Conservation (phyloP, 129 eudicot genomes). For the Artemisia annua region DNA sequence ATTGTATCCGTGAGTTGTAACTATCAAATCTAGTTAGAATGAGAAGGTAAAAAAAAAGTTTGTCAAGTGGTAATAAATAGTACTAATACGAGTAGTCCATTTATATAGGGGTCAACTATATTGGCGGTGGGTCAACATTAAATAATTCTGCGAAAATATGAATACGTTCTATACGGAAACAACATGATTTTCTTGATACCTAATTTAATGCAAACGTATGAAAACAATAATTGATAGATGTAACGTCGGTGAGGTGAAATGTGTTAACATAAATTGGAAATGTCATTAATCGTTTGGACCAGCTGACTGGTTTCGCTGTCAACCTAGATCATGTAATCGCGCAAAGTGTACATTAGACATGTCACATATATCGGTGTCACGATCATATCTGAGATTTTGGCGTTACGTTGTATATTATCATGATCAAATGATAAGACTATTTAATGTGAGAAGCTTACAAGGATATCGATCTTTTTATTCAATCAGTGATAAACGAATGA, state of each 20-base stretch:
- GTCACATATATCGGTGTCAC: too few relatives aligned
- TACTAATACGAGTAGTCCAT: neutral
- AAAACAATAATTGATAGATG: neutral
- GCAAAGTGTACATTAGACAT: too few relatives aligned
- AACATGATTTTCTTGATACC: constrained; percentile 20
- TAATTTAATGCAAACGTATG: constrained; percentile 33
- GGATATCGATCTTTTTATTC: too few relatives aligned
- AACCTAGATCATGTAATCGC: too few relatives aligned
- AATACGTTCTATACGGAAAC: constrained; percentile 46
- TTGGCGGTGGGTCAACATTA: constrained; percentile 20
- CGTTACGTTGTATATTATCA: too few relatives aligned
- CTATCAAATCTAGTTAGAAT: neutral
- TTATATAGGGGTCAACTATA: neutral
- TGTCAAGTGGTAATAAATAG: neutral
- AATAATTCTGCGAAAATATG: neutral
- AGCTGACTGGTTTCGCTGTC: too few relatives aligned
- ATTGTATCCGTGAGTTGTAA: too few relatives aligned
- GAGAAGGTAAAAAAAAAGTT: neutral
- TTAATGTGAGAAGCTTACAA: too few relatives aligned
- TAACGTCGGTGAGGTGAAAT: constrained; percentile 40
- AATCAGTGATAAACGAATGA: too few relatives aligned
- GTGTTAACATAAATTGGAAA: constrained; percentile 14
- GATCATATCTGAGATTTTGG: too few relatives aligned
- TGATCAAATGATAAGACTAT: too few relatives aligned
- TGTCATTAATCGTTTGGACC: constrained; percentile 4